Evolutionary conservation across 306 rosid genomes (phyloP).

Genomic region (Lathyrus aphaca): DNA sequence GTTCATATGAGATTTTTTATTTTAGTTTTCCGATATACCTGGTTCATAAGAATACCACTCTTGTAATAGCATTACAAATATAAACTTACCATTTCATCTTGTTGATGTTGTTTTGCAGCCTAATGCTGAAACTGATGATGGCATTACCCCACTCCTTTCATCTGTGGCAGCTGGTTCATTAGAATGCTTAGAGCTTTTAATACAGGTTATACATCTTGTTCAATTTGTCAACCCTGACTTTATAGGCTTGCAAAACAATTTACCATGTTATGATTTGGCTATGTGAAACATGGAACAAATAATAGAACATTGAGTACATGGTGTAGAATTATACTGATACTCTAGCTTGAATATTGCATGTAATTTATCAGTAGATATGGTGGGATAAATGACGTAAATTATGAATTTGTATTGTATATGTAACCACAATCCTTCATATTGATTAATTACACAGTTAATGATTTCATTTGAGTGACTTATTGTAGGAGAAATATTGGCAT

Average conservation of each 20-base stretch:
- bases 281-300: conserved; percentile 15
- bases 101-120: conserved; percentile 67
- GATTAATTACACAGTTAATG: conserved; percentile 2
- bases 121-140: conserved; percentile 88
- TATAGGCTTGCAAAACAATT: not conserved
- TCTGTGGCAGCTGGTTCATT: conserved; percentile 91
- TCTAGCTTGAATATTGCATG: not conserved
- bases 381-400: conserved; percentile 19
- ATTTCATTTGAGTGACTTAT: conserved; percentile 10
- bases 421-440: not conserved
- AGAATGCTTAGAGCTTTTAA: conserved; percentile 77
- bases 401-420: not conserved
- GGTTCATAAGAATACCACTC: conserved; percentile 6
- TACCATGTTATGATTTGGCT: conserved; percentile 3
- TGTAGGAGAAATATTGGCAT: not conserved
- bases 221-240: conserved; percentile 16
- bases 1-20: conserved; percentile 11
- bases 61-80: not conserved
- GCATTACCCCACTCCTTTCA: conserved; percentile 82
- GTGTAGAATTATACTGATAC: conserved; percentile 7
- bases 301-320: not conserved
- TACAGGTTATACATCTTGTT: conserved; percentile 65
- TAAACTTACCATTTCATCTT: conserved; percentile 23
- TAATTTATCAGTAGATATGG: conserved; percentile 12
- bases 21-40: conserved; percentile 8